These are phyloP conservation scores for Trichoderma polysporum DNA, from an alignment of 2,329 filamentous ascomycete species.

Conservation along the genomic window DNA sequence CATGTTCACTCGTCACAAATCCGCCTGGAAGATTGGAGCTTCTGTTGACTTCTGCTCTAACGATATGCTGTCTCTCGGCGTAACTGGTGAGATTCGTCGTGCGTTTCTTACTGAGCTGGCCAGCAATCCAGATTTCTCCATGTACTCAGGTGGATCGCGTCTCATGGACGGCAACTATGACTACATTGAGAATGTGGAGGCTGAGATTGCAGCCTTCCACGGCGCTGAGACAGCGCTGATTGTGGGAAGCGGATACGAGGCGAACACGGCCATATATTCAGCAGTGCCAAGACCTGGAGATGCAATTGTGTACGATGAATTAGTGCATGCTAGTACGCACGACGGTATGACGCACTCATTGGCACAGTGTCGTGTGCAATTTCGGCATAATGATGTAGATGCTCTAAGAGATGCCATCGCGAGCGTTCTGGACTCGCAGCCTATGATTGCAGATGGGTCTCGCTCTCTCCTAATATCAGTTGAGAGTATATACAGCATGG, in stretches of 20 bases:
- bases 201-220: neutral
- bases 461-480: neutral
- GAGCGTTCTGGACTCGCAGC: neutral
- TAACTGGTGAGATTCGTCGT: neutral
- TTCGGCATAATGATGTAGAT: neutral
- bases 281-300: neutral
- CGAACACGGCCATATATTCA: neutral
- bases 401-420: neutral
- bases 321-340: neutral
- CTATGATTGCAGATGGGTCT: neutral
- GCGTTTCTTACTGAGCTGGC: neutral
- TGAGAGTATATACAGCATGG: neutral
- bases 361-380: neutral
- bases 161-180: neutral
- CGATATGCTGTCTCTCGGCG: neutral
- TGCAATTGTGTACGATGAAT: neutral
- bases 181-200: neutral
- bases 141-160: neutral
- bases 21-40: no score
- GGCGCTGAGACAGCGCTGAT: neutral
- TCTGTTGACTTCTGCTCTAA: no score
- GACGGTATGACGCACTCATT: neutral
- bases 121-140: neutral
- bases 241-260: neutral
- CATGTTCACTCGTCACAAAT: neutral